Percentiles rank a stretch among this genome's conserved stretches.
phyloP scores from a whole-genome alignment of 805 yeast genomes.

The Candida ponderosae region DNA sequence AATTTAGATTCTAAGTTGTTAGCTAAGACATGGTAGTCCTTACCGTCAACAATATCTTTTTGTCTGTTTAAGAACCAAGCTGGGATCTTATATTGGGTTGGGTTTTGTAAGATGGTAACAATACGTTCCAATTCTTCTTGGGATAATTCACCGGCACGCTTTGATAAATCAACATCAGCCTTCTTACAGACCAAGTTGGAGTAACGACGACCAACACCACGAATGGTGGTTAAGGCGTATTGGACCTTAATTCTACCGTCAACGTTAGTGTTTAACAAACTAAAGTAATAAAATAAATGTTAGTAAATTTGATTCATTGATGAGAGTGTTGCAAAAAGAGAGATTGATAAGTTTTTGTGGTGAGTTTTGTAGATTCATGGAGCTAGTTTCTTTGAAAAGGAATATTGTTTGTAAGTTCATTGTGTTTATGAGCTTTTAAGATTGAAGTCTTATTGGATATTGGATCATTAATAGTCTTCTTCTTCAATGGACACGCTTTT shows the following conservation, averaged over 20 bases:
- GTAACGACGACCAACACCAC: conserved; percentile 99
- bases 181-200: conserved; percentile 99
- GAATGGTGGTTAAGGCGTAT: conserved; percentile 99
- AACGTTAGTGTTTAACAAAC: conserved; percentile 99
- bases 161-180: conserved; percentile 97
- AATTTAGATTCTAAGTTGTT: conserved; percentile 98
- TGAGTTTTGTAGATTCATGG: no score
- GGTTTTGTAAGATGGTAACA: conserved; percentile 99
- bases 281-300: conserved; percentile 28
- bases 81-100: conserved; percentile 98
- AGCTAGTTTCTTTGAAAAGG: no score
- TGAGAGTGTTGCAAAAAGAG: neutral
- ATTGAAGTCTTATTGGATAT: no score
- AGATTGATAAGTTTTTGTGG: no score
- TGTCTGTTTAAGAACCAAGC: conserved; percentile 99
- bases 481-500: no score
- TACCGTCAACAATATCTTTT: conserved; percentile 96
- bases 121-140: conserved; percentile 99
- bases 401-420: no score
- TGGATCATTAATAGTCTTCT: no score
- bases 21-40: conserved; percentile 98
- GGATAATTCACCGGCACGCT: conserved; percentile 99
- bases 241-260: conserved; percentile 99
- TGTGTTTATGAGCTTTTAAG: no score
- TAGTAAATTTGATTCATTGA: conserved; percentile 20